phyloP scores from a whole-genome alignment of 257 asterid species.

The Plantago ovata region DNA sequence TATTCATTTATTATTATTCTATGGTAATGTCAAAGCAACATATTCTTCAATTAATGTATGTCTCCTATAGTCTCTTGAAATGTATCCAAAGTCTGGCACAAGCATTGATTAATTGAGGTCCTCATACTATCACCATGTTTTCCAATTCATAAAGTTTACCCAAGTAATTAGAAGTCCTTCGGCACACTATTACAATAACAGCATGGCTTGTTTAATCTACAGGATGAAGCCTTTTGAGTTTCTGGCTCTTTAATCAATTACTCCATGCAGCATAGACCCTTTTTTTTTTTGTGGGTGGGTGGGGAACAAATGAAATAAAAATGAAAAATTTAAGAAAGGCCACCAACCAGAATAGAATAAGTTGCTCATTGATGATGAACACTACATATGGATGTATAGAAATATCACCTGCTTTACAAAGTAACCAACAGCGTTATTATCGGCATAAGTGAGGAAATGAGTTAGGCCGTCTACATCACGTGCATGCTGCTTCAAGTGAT shows the following conservation, averaged over 20 bases:
- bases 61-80: too few species aligned
- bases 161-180: too few species aligned
- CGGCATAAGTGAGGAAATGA: slow-evolving; percentile 97
- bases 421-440: slow-evolving; percentile 99
- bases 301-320: neutral
- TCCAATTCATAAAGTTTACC: too few species aligned
- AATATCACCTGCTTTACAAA: slow-evolving; percentile 86
- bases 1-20: too few species aligned
- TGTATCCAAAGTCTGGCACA: too few species aligned
- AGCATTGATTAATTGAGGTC: too few species aligned
- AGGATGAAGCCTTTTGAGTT: neutral
- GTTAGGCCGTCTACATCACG: slow-evolving; percentile 95
- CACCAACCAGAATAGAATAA: neutral
- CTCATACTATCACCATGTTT: too few species aligned
- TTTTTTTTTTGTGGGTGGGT: neutral
- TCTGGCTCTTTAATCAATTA: neutral
- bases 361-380: neutral
- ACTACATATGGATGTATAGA: too few species aligned
- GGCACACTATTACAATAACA: neutral
- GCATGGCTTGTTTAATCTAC: neutral
- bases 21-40: too few species aligned
- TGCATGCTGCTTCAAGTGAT: slow-evolving; percentile 93
- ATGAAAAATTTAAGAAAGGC: neutral
- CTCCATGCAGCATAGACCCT: neutral
- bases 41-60: too few species aligned